These are phyloP conservation scores for Leptographium flavum DNA, from an alignment of 2,329 filamentous ascomycete genomes.

Conservation along the genomic window DNA sequence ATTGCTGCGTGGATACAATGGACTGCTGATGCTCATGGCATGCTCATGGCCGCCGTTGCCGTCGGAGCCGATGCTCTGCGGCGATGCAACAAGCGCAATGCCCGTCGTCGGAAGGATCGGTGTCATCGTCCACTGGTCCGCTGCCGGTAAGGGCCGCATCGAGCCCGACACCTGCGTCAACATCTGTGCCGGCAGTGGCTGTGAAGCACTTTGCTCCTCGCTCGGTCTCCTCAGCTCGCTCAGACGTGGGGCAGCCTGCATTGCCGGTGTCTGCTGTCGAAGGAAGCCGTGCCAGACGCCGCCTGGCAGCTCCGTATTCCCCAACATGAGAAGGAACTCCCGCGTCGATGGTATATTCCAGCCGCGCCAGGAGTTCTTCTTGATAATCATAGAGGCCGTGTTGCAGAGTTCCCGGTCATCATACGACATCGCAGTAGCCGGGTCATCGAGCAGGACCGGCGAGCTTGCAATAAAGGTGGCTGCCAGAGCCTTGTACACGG, in stretches of 20 bases:
- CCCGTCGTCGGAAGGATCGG: conserved; percentile 12
- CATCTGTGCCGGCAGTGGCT: background rate
- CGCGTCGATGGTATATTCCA: conserved; percentile 30
- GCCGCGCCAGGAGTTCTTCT: conserved; percentile 30
- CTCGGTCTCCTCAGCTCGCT: background rate
- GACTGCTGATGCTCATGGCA: conserved; percentile 21
- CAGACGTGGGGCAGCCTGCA: background rate
- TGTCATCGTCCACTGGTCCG: background rate
- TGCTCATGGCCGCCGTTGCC: conserved; percentile 23
- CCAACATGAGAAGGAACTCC: conserved; percentile 36
- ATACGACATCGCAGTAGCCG: conserved; percentile 24
- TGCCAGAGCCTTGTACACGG: conserved; percentile 36
- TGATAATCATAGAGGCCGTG: conserved; percentile 29
- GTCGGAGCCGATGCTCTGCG: conserved; percentile 15
- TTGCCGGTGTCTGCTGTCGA: conserved; percentile 5
- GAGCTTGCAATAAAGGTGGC: conserved; percentile 30
- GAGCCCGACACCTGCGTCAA: background rate
- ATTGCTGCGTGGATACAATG: conserved; percentile 23
- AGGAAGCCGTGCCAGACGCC: conserved; percentile 27
- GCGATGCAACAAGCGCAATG: conserved; percentile 18
- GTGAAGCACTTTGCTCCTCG: background rate
- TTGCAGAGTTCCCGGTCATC: conserved; percentile 30
- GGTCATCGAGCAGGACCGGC: conserved; percentile 29
- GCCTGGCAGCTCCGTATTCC: conserved; percentile 25
- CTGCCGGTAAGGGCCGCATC: background rate